Evolutionary conservation across 2,329 filamentous ascomycete species (phyloP).

Genomic region (Fusarium hostae): DNA sequence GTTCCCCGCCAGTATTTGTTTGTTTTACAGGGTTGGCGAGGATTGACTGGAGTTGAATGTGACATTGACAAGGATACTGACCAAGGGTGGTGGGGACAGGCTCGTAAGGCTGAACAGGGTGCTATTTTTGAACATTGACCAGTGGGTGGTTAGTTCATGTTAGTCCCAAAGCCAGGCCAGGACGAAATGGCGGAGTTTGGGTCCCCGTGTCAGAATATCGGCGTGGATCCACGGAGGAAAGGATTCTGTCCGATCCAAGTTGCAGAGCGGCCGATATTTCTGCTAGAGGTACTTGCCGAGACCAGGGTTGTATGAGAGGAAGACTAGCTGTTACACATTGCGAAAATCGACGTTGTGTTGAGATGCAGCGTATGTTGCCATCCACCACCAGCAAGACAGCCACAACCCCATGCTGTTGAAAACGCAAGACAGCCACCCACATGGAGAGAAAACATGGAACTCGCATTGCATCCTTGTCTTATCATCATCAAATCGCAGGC

Average conservation of each 20-base stretch:
- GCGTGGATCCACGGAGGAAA: conserved; percentile 21
- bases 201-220: conserved; percentile 11
- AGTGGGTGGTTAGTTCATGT: conserved; percentile 10
- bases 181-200: conserved; percentile 24
- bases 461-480: conserved; percentile 12
- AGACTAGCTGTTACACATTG: conserved; percentile 3
- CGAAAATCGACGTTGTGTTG: conserved; percentile 5
- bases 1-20: conserved; percentile 11
- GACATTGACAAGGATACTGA: conserved; percentile 31
- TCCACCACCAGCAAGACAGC: background rate
- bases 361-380: conserved; percentile 9
- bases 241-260: conserved; percentile 2
- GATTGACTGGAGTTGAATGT: conserved; percentile 5
- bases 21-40: conserved; percentile 14
- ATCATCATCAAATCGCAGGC: background rate
- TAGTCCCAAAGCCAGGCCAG: conserved; percentile 11
- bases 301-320: conserved; percentile 9
- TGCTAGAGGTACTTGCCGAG: conserved; percentile 34
- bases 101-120: conserved; percentile 46
- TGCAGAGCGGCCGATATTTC: conserved; percentile 19
- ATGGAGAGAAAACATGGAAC: background rate
- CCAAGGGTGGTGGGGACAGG: conserved; percentile 33
- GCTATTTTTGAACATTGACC: conserved; percentile 28
- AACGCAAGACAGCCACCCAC: conserved; percentile 4
- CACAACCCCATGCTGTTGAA: background rate